phyloP scores from a whole-genome alignment of 257 asterid genomes.

The Haberlea rhodopensis region DNA sequence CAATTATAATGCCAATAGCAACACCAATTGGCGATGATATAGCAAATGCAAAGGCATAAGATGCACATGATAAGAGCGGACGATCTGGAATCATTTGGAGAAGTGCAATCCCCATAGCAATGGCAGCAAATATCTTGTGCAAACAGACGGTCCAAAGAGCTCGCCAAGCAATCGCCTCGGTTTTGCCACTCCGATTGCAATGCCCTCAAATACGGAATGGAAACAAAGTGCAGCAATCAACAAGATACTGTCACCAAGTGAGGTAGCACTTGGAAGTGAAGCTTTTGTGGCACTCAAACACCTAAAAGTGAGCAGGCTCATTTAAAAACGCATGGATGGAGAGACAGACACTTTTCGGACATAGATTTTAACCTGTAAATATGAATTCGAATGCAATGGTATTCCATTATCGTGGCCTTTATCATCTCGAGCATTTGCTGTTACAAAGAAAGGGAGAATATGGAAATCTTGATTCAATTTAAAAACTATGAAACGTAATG shows the following conservation, averaged over 20 bases:
- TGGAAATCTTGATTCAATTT: neutral
- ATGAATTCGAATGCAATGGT: constrained; percentile 27
- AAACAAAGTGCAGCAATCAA: constrained; percentile 73
- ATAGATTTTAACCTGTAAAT: constrained; percentile 39
- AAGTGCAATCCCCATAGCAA: constrained; percentile 95
- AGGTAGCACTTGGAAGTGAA: constrained; percentile 44
- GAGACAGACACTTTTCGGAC: neutral
- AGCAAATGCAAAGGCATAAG: constrained; percentile 81
- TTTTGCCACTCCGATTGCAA: constrained; percentile 87
- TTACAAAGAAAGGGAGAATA: neutral
- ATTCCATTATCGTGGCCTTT: constrained; percentile 24
- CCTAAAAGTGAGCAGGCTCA: neutral
- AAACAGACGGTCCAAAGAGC: constrained; percentile 84
- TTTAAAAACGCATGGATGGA: neutral
- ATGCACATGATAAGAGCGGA: constrained; percentile 66
- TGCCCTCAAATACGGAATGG: constrained; percentile 90
- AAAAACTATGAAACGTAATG: neutral
- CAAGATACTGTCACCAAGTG: constrained; percentile 69
- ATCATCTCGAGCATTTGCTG: constrained; percentile 35
- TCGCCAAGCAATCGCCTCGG: constrained; percentile 77
- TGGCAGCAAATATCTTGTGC: constrained; percentile 88
- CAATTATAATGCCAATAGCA: constrained; percentile 77
- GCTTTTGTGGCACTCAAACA: constrained; percentile 28
- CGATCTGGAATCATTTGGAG: constrained; percentile 85
- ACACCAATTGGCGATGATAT: constrained; percentile 81